Percentiles rank a stretch among this genome's conserved stretches.
phyloP scores from a whole-genome alignment of 176 grass and related monocot species.

The Ampelocalamus luodianensis region DNA sequence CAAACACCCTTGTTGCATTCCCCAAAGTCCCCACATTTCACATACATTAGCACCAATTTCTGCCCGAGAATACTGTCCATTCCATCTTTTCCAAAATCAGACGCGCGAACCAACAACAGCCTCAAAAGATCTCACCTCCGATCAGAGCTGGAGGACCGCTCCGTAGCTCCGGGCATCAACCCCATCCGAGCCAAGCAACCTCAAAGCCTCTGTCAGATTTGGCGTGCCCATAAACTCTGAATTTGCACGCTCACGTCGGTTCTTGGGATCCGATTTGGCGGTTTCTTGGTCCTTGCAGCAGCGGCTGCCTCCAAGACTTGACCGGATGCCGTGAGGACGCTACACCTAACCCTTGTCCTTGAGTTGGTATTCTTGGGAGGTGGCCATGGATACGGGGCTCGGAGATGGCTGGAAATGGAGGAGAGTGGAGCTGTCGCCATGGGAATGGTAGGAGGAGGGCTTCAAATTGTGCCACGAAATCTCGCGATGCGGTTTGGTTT shows the following conservation, averaged over 20 bases:
- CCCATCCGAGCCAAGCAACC: constrained; percentile 44
- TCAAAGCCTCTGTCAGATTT: constrained; percentile 47
- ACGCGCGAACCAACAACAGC: constrained; percentile 54
- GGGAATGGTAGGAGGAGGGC: neutral
- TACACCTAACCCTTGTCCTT: constrained; percentile 14
- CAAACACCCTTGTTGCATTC: constrained; percentile 61
- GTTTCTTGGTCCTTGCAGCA: neutral
- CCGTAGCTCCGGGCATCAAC: constrained; percentile 54
- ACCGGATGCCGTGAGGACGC: constrained; percentile 39
- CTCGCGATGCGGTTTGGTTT: neutral
- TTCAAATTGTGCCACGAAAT: constrained; percentile 46
- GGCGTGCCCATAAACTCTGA: constrained; percentile 27
- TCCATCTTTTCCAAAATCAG: constrained; percentile 8
- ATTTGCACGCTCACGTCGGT: constrained; percentile 52
- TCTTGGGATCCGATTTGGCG: neutral
- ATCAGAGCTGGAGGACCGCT: constrained; percentile 73
- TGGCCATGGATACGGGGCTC: constrained; percentile 50
- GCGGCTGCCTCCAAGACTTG: constrained; percentile 2
- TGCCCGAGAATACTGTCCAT: constrained; percentile 49
- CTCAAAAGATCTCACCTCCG: constrained; percentile 57
- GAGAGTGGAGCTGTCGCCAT: constrained; percentile 41
- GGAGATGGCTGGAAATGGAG: constrained; percentile 45
- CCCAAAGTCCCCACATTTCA: constrained; percentile 64
- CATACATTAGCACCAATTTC: constrained; percentile 74
- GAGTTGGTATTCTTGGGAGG: constrained; percentile 29